Percentiles rank a stretch among this genome's conserved stretches.
Conservation (phyloP, 1,139 yeast species). For the Hyphopichia wangnamkhiaoensis region DNA sequence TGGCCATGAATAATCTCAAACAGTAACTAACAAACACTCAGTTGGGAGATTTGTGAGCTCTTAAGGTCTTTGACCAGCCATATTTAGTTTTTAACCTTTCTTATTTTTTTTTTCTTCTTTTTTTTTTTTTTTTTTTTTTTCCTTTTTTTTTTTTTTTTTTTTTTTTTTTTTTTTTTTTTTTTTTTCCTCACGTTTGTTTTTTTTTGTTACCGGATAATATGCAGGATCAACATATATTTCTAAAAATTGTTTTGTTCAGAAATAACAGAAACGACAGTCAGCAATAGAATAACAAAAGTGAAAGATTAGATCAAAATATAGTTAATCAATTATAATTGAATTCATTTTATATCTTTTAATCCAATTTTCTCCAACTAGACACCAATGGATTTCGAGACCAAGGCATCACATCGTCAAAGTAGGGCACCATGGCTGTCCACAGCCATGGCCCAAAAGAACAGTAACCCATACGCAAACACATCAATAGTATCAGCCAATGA, state of each 20-base stretch:
- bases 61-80: conserved; percentile 1
- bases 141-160: background rate
- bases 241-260: background rate
- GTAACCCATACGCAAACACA: conserved; percentile 38
- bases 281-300: background rate
- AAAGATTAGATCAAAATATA: background rate
- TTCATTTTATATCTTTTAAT: too few species aligned
- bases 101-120: background rate
- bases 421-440: conserved; percentile 46
- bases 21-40: too few species aligned
- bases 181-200: background rate
- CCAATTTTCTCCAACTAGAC: too few species aligned
- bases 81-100: background rate
- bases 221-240: background rate
- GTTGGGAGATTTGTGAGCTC: too few species aligned
- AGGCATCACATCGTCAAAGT: conserved; percentile 41
- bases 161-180: conserved; percentile 6
- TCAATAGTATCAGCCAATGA: conserved; percentile 12
- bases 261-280: background rate
- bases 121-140: background rate
- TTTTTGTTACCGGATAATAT: background rate
- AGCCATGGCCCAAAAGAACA: conserved; percentile 15
- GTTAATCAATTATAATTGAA: too few species aligned
- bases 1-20: background rate
- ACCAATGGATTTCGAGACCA: conserved; percentile 31